phyloP scores from a whole-genome alignment of 2,329 filamentous ascomycete species.

The Raffaelea albimanens region DNA sequence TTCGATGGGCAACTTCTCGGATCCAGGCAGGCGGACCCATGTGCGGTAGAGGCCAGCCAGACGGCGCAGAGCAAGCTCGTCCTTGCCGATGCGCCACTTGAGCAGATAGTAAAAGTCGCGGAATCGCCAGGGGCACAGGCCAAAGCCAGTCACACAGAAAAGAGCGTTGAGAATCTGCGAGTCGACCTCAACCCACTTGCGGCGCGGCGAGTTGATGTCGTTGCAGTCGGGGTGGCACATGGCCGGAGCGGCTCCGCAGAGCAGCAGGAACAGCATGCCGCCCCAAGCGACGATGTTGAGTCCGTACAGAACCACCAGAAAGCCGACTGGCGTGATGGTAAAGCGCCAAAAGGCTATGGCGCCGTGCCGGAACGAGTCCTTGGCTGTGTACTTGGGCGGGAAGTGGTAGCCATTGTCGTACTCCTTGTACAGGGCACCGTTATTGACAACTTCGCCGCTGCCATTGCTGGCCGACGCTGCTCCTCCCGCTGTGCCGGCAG shows the following conservation, averaged over 20 bases:
- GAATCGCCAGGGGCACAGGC: slow-evolving; percentile 75
- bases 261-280: slow-evolving; percentile 79
- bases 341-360: slow-evolving; percentile 60
- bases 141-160: slow-evolving; percentile 82
- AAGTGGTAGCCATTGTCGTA: slow-evolving; percentile 60
- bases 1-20: slow-evolving; percentile 43
- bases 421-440: slow-evolving; percentile 16
- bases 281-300: slow-evolving; percentile 83
- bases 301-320: slow-evolving; percentile 68
- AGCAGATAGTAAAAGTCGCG: slow-evolving; percentile 68
- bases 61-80: slow-evolving; percentile 49
- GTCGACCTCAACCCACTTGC: slow-evolving; percentile 77
- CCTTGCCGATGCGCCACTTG: slow-evolving; percentile 47
- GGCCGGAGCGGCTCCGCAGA: slow-evolving; percentile 63
- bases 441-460: background rate
- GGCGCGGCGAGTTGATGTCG: slow-evolving; percentile 64
- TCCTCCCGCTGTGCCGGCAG: background rate
- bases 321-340: slow-evolving; percentile 64
- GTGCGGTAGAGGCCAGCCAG: slow-evolving; percentile 65
- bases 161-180: slow-evolving; percentile 75
- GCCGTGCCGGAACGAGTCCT: slow-evolving; percentile 47
- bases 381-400: slow-evolving; percentile 50
- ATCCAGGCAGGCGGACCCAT: slow-evolving; percentile 68
- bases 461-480: background rate
- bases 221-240: slow-evolving; percentile 66